Base-by-base conservation (phyloP, 2,329 filamentous ascomycete genomes). In the Balansia obtecta region DNA sequence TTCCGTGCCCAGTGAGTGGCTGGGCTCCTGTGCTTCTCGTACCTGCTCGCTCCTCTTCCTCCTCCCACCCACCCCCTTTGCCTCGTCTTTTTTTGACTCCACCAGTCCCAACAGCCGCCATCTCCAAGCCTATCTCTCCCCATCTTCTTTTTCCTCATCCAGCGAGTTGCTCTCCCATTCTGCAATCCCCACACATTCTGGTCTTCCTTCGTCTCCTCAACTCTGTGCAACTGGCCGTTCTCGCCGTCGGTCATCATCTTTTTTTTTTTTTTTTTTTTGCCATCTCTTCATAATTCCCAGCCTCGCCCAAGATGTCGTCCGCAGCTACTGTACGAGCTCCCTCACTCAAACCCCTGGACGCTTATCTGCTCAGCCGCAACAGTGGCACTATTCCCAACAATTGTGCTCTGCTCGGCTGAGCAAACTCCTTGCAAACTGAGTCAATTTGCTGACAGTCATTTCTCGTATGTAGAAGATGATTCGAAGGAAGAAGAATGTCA, bases 401-500 rank as follows among this genome's bases (percentile, higher is more conserved):
- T 46, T 48, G 48, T 46, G 45, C 46, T 47, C 37, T 27, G 50
- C 53, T 46, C 49, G 53, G 45, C 51, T 48, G 39, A 16, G n/a
- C 7, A n/a, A 42, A 33, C 51, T 44, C 11, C 13, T 22, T 53
- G 9, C 38, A 53, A 22, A 38, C 18, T 9, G 10, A 53, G 44
- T 50, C 38, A n/a, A 55, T 34, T 53, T 52, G 57, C 64, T 68
- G 52, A 68, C 59, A 30, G 43, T 70, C 46, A 38, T 16, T 1
- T 1, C 11, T n/a, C 40, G 20, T 12, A 12, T 11, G 38, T 39
- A 88, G 83, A 88, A 94, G 73, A 93, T 95, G 86, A 90, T 96
- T 70, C 90, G 93, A 75, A 86, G 88, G 74, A 98, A 98, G 91
- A 98, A 98, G 87, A 97, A 98, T 81, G 91, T 98, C 76, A 96